Base-by-base conservation (phyloP, 495 filamentous ascomycete genomes). In the Sordaria brevicollis region DNA sequence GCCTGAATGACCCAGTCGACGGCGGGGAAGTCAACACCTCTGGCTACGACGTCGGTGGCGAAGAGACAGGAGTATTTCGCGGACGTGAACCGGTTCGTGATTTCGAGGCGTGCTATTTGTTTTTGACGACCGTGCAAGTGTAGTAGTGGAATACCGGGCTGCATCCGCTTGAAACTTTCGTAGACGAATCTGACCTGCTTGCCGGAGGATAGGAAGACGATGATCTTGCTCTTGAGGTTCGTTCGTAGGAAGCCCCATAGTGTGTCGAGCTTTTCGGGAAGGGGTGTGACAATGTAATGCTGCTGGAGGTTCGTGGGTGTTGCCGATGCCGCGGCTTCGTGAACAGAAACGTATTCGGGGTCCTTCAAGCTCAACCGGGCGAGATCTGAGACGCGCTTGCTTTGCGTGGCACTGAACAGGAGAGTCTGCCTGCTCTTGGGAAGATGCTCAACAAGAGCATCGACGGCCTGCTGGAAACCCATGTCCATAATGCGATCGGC, bases 1-100 rank as follows among this genome's bases (percentile, higher is more conserved):
- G 93, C 79, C 76, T 99, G 95, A 62, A 98, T 89, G 10, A 99
- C 95, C 93, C 95, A 99, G 78, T 98, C 95, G 1, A 99, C 94
- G 13, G 93, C 92, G 0, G 95, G 95, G 77, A 99, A 97, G 77
- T 99, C 95, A 9, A 99, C 84, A 68, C 95, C 95, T 73, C 95
- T 86, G 0, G 95, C 95, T 37, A 93, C 92, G 35, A 99, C 92
- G 77, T 99, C 95, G 0, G 95, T 99, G 1, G 94, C 92, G 75
- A 99, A 97, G 1, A 99, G 86, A 74, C 96, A 97, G 4, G 89
- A 88, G 49, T 91, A 84, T 74, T 94, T 91, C 2, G 93, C 85
- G 11, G 89, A 83, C 0, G 91, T 86, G 76, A 97, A 99, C 41
- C 89, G 88, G 4, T 85, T 86, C 0, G 94, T 96, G 66, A 97